Evolutionary conservation across 202 grass and related monocot genomes (phyloP), one percentile per base, ranked within the genome.

Genomic region (Cymbopogon flexuosus): DNA sequence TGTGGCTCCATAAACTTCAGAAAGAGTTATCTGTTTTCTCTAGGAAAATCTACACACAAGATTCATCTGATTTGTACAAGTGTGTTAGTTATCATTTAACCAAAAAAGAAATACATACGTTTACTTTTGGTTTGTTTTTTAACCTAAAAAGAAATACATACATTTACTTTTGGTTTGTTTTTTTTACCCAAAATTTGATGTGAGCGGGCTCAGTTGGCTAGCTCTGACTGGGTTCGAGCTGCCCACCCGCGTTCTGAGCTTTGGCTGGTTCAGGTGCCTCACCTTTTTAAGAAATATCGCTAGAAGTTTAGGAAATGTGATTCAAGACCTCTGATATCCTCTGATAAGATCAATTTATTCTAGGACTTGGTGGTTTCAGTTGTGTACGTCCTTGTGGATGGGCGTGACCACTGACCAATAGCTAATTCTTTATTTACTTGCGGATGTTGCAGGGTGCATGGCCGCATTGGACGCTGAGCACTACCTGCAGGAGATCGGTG

Each of bases 401-500:
- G 8, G 16, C 56, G n/a, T 13, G 33, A 11, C 62, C 58, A 71
- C 14, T 13, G 33, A 11, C 62, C 58, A 71, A 14, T 5, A 34
- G 19, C 42, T 84, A 71, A 88, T 61, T 39, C 11, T 4, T 0
- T 42, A 40, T 68, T 62, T 81, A 65, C 16, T 10, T 45, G 0
- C 31, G 22, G 49, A 14, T 60, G 65, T 69, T 73, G 63, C 71
- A 94, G 92, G 95, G 30, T 97, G 95, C 88, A 97, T 94, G 94
- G 94, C 90, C 43, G 92, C 92, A 79, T 77, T 97, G 84, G 92
- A 97, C 58, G 92, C 94, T 3, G 94, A 97, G 76, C 94, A 93
- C 81, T 97, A 97, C 77, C 86, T 97, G 71, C 94, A 93, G 58
- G 94, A 97, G 86, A 19, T 91, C 3, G 88, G 86, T 67, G 72